A percentile compares a stretch with the other conserved stretches of the same genome.
These are phyloP conservation scores for Penicillium psychrosexuale DNA, from an alignment of 2,329 filamentous ascomycete genomes.

Conservation along the genomic window DNA sequence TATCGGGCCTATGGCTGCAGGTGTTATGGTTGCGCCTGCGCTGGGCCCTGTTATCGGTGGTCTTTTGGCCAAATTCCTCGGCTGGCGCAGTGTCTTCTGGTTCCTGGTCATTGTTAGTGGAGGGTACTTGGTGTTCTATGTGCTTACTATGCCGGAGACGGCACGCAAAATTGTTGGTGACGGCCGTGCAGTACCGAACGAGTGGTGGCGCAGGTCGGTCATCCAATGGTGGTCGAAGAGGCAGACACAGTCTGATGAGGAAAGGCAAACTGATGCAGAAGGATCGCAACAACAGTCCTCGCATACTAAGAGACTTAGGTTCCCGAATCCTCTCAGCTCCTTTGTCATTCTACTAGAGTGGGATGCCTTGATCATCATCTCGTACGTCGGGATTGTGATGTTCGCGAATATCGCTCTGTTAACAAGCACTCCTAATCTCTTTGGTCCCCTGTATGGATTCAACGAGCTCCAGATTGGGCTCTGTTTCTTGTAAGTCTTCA, in stretches of 20 bases:
- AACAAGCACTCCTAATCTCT: slow-evolving; percentile 39
- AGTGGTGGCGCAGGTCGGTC: slow-evolving; percentile 24
- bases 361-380: slow-evolving; percentile 36
- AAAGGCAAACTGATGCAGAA: background rate
- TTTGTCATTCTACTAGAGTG: slow-evolving; percentile 42
- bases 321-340: slow-evolving; percentile 47
- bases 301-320: slow-evolving; percentile 34
- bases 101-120: slow-evolving; percentile 29
- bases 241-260: slow-evolving; percentile 1
- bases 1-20: slow-evolving; percentile 27
- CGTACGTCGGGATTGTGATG: slow-evolving; percentile 35
- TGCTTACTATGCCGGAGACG: slow-evolving; percentile 34
- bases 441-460: slow-evolving; percentile 37
- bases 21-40: slow-evolving; percentile 24
- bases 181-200: slow-evolving; percentile 26
- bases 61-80: slow-evolving; percentile 21
- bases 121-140: slow-evolving; percentile 14
- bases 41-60: slow-evolving; percentile 34
- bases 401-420: slow-evolving; percentile 41
- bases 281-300: slow-evolving; percentile 5
- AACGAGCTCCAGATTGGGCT: slow-evolving; percentile 26
- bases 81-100: slow-evolving; percentile 35
- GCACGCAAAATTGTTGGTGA: slow-evolving; percentile 31
- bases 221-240: slow-evolving; percentile 15
- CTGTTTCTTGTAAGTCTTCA: slow-evolving; percentile 24